A percentile compares a stretch with the other conserved stretches of the same genome.
Conservation (phyloP, 192 early-diverging fungal species). For the Glomus cerebriforme region DNA sequence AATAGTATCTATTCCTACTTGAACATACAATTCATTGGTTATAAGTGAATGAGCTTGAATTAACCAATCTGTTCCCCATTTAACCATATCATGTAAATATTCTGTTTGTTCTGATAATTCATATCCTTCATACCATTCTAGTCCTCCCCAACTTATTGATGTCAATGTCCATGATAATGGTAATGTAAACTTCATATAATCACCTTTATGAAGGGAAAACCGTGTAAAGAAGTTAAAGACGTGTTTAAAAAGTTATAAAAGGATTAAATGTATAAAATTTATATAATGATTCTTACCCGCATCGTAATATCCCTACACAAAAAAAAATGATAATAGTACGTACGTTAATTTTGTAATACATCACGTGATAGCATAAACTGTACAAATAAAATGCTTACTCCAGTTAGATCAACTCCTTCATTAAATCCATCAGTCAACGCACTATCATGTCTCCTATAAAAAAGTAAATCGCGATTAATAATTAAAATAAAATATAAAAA, state of each 20-base stretch:
- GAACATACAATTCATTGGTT: slow-evolving; percentile 51
- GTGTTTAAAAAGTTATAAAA: not conserved
- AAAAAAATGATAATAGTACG: not conserved
- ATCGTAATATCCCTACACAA: slow-evolving; percentile 44
- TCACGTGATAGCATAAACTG: not conserved
- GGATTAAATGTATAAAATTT: not conserved
- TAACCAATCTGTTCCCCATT: slow-evolving; percentile 65
- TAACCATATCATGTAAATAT: slow-evolving; percentile 52
- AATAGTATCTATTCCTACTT: slow-evolving; percentile 45
- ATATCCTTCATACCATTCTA: slow-evolving; percentile 60
- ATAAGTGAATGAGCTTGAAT: slow-evolving; percentile 57
- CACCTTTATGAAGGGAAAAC: slow-evolving; percentile 33
- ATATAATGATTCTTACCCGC: slow-evolving; percentile 25
- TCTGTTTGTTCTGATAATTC: slow-evolving; percentile 45
- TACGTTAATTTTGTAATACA: not conserved
- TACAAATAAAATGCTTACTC: not conserved
- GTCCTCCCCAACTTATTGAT: slow-evolving; percentile 52
- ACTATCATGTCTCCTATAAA: slow-evolving; percentile 34
- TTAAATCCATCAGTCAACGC: slow-evolving; percentile 46
- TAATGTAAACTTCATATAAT: slow-evolving; percentile 63
- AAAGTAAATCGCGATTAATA: not conserved
- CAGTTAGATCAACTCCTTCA: slow-evolving; percentile 42
- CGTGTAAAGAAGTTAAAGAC: not conserved
- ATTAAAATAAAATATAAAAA: not conserved
- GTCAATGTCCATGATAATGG: slow-evolving; percentile 53